phyloP scores from a whole-genome alignment of 73 alveolate genomes.

The Paramecium tetraurelia region DNA sequence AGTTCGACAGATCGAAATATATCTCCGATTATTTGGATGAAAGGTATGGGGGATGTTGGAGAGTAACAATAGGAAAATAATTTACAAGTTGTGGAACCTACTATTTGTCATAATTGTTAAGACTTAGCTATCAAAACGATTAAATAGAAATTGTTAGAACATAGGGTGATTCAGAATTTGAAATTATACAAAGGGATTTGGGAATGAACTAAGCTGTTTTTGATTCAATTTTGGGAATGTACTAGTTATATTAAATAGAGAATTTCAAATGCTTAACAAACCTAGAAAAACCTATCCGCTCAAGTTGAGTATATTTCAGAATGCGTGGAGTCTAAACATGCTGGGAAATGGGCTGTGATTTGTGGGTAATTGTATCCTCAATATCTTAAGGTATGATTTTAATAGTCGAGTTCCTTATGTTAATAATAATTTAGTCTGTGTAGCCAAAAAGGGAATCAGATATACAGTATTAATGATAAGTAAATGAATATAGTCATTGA shows the following conservation, averaged over 20 bases:
- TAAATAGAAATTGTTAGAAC: slow-evolving; percentile 47
- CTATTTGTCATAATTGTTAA: background rate
- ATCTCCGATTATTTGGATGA: slow-evolving; percentile 36
- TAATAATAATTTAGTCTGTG: background rate
- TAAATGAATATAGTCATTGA: slow-evolving; percentile 13
- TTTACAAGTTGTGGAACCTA: slow-evolving; percentile 34
- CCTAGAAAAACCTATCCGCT: background rate
- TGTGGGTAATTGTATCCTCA: background rate
- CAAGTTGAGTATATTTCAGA: background rate
- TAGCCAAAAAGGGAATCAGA: slow-evolving; percentile 25
- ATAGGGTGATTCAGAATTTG: slow-evolving; percentile 43
- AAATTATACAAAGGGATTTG: background rate
- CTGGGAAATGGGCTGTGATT: slow-evolving; percentile 41
- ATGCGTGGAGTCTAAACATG: background rate
- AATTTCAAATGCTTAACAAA: slow-evolving; percentile 6
- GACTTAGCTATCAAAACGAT: slow-evolving; percentile 13
- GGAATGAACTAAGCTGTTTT: background rate
- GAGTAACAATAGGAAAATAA: slow-evolving; percentile 28
- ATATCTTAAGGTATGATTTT: background rate
- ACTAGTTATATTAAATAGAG: background rate
- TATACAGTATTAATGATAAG: slow-evolving; percentile 36
- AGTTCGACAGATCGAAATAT: slow-evolving; percentile 20
- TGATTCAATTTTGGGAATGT: slow-evolving; percentile 17
- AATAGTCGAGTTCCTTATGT: slow-evolving; percentile 35
- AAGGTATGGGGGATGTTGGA: slow-evolving; percentile 50